Base-by-base conservation (phyloP, 2,329 filamentous ascomycete species). In the Fusarium equiseti region DNA sequence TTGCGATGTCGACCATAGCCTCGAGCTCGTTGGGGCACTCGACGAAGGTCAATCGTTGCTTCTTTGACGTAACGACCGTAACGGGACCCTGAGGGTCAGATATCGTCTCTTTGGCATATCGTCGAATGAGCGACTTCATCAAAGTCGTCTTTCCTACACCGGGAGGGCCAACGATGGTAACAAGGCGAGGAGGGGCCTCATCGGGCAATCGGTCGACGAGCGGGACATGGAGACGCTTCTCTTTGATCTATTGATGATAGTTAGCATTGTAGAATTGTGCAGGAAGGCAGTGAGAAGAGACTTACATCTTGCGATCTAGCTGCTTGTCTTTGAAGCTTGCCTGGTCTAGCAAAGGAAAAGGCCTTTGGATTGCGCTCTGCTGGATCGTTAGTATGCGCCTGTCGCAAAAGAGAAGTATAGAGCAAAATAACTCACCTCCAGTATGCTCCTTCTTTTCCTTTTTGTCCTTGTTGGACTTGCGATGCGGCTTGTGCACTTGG, bases 21-120 rank as follows among this genome's bases (percentile, higher is more conserved):
- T 97, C 95, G 57, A 99, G 88, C 75, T 96, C 94, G 78, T 98
- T 95, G n/a, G 97, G 95, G 77, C 94, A 97, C 88, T 99, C 96
- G 77, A 99, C 83, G 79, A 99, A 98, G 0, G 96, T 99, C 51
- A 99, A 87, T 40, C 96, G 91, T 79, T 97, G 91, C 77, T 95
- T 92, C 84, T 98, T 99, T 63, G 95, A 97, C 0, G 96, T 98
- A 49, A 99, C 95, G 52, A 99, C 92, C 3, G 97, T 99, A 65
- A 99, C 91, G 6, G 96, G 96, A 0, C 96, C 96, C 74, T 92
- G 91, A 1, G 96, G 96, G 32, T 95, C 91, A 31, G 94, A 91
- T 43, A 99, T 88, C 0, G 94, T 95, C 80, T 99, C 96, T 79
- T 99, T 99, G 48, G 96, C 93, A 83, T 98, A 98, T 79, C 96